phyloP scores from a whole-genome alignment of 2,329 filamentous ascomycete genomes.

The Penicillium hesseltinei region DNA sequence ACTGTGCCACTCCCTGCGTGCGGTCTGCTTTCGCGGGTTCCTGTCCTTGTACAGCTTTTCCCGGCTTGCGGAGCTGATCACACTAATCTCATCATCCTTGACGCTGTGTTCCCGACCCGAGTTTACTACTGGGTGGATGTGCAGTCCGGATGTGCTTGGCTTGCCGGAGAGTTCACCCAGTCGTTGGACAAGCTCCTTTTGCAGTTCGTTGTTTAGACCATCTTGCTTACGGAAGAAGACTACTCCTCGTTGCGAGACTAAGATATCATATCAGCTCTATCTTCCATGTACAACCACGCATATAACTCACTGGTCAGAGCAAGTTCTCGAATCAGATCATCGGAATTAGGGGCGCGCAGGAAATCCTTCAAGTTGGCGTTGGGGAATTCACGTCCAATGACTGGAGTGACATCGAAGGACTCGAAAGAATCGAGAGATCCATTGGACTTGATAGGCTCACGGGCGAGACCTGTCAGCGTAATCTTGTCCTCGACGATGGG shows the following conservation, averaged over 20 bases:
- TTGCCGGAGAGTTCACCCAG: conserved; percentile 50
- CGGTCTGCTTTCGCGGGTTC: conserved; percentile 29
- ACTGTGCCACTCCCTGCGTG: conserved; percentile 47
- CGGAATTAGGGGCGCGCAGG: conserved; percentile 35
- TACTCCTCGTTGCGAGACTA: conserved; percentile 54
- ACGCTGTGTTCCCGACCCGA: conserved; percentile 48
- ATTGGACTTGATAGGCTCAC: conserved; percentile 37
- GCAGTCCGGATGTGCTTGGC: conserved; percentile 46
- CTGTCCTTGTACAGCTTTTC: conserved; percentile 42
- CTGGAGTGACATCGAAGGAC: conserved; percentile 51
- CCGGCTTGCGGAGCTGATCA: conserved; percentile 46
- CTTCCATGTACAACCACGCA: accelerated
- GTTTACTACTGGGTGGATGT: conserved; percentile 51
- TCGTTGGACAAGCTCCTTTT: conserved; percentile 53
- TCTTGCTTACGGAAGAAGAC: conserved; percentile 56
- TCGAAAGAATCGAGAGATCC: conserved; percentile 47
- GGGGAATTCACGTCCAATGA: conserved; percentile 52
- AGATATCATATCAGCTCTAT: not conserved
- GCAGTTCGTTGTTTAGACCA: conserved; percentile 49
- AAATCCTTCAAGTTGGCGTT: conserved; percentile 51
- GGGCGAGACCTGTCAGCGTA: conserved; percentile 14
- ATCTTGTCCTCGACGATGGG: conserved; percentile 18
- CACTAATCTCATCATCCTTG: conserved; percentile 50
- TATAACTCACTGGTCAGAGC: conserved; percentile 31
- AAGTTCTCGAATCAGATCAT: conserved; percentile 37